Evolutionary conservation across 2,329 filamentous ascomycete species (phyloP), one percentile per base, ranked within the genome.

Genomic region (Monilinia fructigena): DNA sequence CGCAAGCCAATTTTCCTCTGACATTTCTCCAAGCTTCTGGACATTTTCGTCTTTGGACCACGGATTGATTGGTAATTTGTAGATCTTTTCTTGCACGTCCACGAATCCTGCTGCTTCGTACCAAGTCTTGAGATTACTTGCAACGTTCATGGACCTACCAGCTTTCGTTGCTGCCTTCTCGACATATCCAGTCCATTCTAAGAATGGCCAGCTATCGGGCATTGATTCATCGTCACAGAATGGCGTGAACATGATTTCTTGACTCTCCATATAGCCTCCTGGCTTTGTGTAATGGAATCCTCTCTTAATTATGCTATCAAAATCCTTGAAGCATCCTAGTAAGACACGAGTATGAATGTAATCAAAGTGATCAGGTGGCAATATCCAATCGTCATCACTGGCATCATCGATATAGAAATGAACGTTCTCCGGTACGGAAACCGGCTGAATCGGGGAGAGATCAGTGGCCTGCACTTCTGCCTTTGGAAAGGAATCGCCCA

Each of bases 401-500:
- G 71, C 72, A 67, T 75, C 74, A 55, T 75, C 73, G 55, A 93
- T 83, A 68, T 86, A 86, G 70, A 93, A 93, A 69, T 86, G 85
- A 18, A 92, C 88, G 69, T 93, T 93, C 23, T 85, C 83, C 0
- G 90, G 89, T 0, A 92, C 87, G 58, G 84, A 80, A 5, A 79
- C 78, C 2, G 88, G 87, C 73, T 91, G 88, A 35, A 90, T 86
- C 1, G 88, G 87, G 0, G 87, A 89, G 7, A 91, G 80, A 72
- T 91, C 88, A 11, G 85, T 89, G 42, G 85, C 87, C 63, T 83
- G 80, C 45, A 90, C 80, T 67, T 82, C 77, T 14, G 87, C 79
- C 4, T 81, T 74, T 16, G 87, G 87, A 68, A 87, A 89, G 59
- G 79, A 73, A 70, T 87, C 84, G 71, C 85, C 86, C 79, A 91